phyloP scores from a whole-genome alignment of 345 rosid genomes.

The Moringa oleifera region DNA sequence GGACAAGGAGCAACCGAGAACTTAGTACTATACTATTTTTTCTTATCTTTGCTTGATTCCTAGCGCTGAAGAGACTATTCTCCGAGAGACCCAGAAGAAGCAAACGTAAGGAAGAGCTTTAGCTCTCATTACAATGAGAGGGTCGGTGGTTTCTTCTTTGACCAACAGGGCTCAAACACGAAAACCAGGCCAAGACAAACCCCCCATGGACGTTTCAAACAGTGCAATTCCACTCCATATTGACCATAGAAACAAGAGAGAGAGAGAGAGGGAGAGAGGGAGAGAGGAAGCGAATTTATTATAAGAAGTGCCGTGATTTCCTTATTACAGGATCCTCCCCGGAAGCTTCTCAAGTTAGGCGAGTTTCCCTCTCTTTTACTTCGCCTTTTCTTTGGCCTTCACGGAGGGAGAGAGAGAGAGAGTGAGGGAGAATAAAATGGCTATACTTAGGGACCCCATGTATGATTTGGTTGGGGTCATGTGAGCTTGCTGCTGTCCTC shows the following conservation, averaged over 20 bases:
- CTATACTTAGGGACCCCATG: slow-evolving; percentile 43
- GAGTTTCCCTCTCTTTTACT: neutral
- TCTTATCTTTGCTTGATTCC: neutral
- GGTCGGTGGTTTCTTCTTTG: slow-evolving; percentile 21
- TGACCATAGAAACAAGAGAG: slow-evolving; percentile 19
- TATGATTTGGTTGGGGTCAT: slow-evolving; percentile 52
- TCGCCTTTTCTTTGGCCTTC: too few relatives aligned
- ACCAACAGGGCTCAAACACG: slow-evolving; percentile 5
- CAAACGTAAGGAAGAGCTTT: neutral
- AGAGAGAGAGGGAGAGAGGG: too few relatives aligned
- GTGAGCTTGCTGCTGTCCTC: slow-evolving; percentile 49
- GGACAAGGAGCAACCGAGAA: too few relatives aligned
- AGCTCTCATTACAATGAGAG: slow-evolving; percentile 1
- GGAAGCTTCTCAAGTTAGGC: slow-evolving; percentile 33
- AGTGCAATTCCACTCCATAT: slow-evolving; percentile 17
- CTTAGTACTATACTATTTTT: too few relatives aligned
- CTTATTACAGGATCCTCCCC: slow-evolving; percentile 11
- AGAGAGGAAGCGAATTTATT: too few relatives aligned
- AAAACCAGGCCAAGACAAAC: neutral
- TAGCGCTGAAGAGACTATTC: slow-evolving; percentile 13
- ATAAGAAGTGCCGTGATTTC: neutral
- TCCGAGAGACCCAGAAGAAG: neutral
- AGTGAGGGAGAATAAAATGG: slow-evolving; percentile 11
- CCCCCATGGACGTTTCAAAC: slow-evolving; percentile 14
- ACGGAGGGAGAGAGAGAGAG: too few relatives aligned